These are phyloP conservation scores for Tolypocladium nubicola DNA, from an alignment of 2,329 filamentous ascomycete species.

Conservation along the genomic window DNA sequence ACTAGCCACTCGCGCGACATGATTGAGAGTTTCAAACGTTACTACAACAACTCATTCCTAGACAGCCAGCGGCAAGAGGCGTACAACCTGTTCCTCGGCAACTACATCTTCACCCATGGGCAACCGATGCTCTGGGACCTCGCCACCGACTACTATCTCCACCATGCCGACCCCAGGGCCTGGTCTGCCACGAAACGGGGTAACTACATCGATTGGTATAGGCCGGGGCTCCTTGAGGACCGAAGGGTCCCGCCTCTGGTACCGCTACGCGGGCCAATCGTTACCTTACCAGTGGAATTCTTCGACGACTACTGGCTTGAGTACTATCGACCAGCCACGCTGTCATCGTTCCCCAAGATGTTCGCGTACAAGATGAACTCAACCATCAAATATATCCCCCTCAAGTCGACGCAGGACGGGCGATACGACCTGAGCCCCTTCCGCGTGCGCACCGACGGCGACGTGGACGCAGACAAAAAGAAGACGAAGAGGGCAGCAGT, in stretches of 20 bases:
- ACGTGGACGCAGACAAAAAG: constrained; percentile 52
- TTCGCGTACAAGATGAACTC: constrained; percentile 90
- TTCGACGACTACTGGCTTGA: constrained; percentile 97
- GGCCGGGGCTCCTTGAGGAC: constrained; percentile 57
- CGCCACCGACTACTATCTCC: constrained; percentile 88
- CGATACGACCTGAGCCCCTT: constrained; percentile 85
- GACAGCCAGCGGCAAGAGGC: constrained; percentile 97
- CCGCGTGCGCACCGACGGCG: constrained; percentile 57
- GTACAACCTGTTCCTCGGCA: constrained; percentile 93
- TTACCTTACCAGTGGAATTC: constrained; percentile 39
- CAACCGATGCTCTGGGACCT: constrained; percentile 97
- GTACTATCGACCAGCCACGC: constrained; percentile 80
- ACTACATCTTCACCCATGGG: constrained; percentile 79
- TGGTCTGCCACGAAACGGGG: constrained; percentile 53
- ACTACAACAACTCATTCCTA: constrained; percentile 97
- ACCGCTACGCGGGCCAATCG: constrained; percentile 23
- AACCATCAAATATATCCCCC: constrained; percentile 71
- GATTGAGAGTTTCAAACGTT: constrained; percentile 98
- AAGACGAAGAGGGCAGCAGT: constrained; percentile 57
- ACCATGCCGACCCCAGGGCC: constrained; percentile 71
- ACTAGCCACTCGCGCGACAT: constrained; percentile 95
- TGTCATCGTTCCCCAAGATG: constrained; percentile 86
- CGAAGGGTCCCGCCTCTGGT: constrained; percentile 41
- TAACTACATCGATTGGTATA: constrained; percentile 87
- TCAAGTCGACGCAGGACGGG: constrained; percentile 60